phyloP scores from a whole-genome alignment of 2,329 filamentous ascomycete species.

The Hypoxylon rubiginosum region DNA sequence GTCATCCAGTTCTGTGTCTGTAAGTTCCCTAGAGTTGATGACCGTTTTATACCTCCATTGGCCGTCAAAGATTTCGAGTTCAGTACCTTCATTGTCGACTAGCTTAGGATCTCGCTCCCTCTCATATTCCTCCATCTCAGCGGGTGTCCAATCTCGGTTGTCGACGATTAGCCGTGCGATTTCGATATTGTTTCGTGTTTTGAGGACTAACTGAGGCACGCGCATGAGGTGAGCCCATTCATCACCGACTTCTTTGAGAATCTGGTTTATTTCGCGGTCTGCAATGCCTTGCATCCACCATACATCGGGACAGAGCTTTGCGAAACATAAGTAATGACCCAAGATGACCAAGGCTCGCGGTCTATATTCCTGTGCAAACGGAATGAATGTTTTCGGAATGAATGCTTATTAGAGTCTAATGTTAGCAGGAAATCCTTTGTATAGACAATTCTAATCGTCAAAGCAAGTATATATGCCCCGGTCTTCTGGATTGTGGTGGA shows the following conservation, averaged over 20 bases:
- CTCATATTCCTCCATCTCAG: slow-evolving; percentile 45
- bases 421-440: slow-evolving; percentile 12
- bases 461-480: neutral
- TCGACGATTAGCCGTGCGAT: slow-evolving; percentile 60
- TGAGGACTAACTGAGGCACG: slow-evolving; percentile 57
- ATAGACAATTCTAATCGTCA: neutral
- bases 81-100: slow-evolving; percentile 36
- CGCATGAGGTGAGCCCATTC: slow-evolving; percentile 59
- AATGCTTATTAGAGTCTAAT: slow-evolving; percentile 52
- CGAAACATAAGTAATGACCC: slow-evolving; percentile 66
- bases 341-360: slow-evolving; percentile 66
- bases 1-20: slow-evolving; percentile 8
- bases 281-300: slow-evolving; percentile 67
- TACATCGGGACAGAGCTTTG: slow-evolving; percentile 57
- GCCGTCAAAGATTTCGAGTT: slow-evolving; percentile 38
- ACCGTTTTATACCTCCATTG: slow-evolving; percentile 38
- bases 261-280: slow-evolving; percentile 61
- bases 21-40: neutral
- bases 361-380: slow-evolving; percentile 57
- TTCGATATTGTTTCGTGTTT: slow-evolving; percentile 51
- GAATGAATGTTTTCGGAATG: slow-evolving; percentile 60
- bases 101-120: slow-evolving; percentile 41
- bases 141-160: slow-evolving; percentile 59
- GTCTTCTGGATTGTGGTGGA: neutral
- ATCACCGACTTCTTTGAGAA: slow-evolving; percentile 56